Evolutionary conservation across 306 rosid species (phyloP), one percentile per base, ranked within the genome.

Genomic region (Vachellia pachyceras): DNA sequence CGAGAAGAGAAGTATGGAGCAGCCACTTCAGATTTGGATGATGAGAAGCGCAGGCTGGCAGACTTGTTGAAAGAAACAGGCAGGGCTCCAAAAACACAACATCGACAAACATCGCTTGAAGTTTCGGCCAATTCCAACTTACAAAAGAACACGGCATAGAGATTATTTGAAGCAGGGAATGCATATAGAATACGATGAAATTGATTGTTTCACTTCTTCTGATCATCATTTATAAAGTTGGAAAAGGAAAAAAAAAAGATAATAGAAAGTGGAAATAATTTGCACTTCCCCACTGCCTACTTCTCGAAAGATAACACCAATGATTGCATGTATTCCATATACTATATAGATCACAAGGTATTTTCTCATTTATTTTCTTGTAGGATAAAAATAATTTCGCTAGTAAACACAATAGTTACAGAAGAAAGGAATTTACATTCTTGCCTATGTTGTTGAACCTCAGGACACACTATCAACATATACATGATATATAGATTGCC

Each of bases 1-100:
- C 90, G 98, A 87, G 97, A 94, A 77, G 98, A 94, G 90, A 88
- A 90, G 85, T 92, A 90, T 4, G 98, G 95, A 85, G 89, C 95
- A 10, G 94, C 98, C 22, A 89, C 90, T 80, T 95, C 97, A 22
- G 97, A 91, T 52, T 93, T 92, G 64, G 90, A 82, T 9, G 95
- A 94, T 22, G 98, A 94, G 94, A 89, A 89, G 85, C 84, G 89
- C 60, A 89, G 98, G 85, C 84, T 94, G 84, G 84, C 88, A 6
- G 95, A 89, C 84, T 82, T 91, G 86, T 69, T 91, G 86, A 91
- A 87, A 89, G 98, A 94, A 70, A 91, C 95, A 0, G 97, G 98
- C 73, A 86, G 94, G 77, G 89, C 74, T 9, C 65, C 65, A 49
- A 94, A 45, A 94, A 67, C 90, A 78, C 90, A 75, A 89, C 85